Conservation (phyloP, 2,329 filamentous ascomycete genomes). For the Beauveria sp. region DNA sequence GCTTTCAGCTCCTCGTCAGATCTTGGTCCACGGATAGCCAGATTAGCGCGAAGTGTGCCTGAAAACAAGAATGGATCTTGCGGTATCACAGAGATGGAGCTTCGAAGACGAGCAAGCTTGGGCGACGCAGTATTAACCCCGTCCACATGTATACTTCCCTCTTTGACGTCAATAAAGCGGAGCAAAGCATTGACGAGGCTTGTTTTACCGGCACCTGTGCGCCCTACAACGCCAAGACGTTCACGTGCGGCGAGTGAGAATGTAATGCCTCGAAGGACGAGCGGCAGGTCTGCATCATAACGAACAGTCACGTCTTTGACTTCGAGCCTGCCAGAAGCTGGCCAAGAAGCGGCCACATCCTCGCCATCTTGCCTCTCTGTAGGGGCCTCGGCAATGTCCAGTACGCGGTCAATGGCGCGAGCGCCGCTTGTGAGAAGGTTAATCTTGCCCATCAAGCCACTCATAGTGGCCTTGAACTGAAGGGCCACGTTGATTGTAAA, state of each 20-base stretch:
- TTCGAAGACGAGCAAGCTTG: neutral
- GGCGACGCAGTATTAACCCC: neutral
- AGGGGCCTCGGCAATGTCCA: neutral
- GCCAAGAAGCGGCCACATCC: neutral
- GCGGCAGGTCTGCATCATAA: neutral
- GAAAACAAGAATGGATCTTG: slow-evolving; percentile 13
- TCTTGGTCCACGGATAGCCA: neutral
- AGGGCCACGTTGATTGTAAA: slow-evolving; percentile 9
- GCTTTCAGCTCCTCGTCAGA: neutral
- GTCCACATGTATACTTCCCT: slow-evolving; percentile 7
- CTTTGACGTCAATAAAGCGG: neutral
- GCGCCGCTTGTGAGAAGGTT: neutral
- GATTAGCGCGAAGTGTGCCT: slow-evolving; percentile 3
- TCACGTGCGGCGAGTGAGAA: slow-evolving; percentile 2
- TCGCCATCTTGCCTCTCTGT: neutral
- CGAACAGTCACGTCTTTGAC: neutral
- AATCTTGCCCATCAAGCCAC: neutral
- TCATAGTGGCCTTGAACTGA: slow-evolving; percentile 6
- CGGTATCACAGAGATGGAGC: slow-evolving; percentile 5
- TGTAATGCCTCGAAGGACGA: neutral
- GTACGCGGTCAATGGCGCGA: neutral
- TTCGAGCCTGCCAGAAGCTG: neutral
- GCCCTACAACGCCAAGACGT: slow-evolving; percentile 12
- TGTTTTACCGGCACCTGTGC: slow-evolving; percentile 11
- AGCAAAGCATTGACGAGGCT: slow-evolving; percentile 6